Conservation (phyloP, 164 flowering plant genomes). For the Vitis cinerea region DNA sequence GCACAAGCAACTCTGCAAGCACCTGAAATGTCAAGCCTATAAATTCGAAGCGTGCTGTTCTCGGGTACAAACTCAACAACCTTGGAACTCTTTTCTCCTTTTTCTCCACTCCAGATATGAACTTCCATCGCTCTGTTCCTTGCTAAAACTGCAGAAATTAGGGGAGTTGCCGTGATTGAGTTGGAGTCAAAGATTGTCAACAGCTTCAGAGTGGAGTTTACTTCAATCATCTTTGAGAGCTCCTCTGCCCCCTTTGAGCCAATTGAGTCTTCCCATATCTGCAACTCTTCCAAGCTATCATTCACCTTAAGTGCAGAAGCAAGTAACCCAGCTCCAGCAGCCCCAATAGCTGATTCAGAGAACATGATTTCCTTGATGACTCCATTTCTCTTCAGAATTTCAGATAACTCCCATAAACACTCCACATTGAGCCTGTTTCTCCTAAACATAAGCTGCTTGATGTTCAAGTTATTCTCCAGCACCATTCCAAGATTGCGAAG, state of each 20-base stretch:
- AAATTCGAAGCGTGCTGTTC: conserved; percentile 61
- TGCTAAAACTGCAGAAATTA: conserved; percentile 84
- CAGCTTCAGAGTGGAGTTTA: conserved; percentile 62
- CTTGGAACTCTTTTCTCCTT: conserved; percentile 53
- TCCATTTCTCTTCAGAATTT: conserved; percentile 49
- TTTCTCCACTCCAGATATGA: conserved; percentile 76
- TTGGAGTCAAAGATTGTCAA: conserved; percentile 74
- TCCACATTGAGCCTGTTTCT: conserved; percentile 52
- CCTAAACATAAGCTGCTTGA: conserved; percentile 56
- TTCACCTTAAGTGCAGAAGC: conserved; percentile 74
- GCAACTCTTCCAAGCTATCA: conserved; percentile 75
- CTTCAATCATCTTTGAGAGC: conserved; percentile 90
- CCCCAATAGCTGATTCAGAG: conserved; percentile 67
- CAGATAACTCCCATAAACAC: conserved; percentile 54
- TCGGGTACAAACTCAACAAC: conserved; percentile 85
- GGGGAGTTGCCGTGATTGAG: conserved; percentile 62
- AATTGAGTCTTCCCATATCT: conserved; percentile 95
- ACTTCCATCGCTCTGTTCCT: conserved; percentile 80
- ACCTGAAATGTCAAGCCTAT: conserved; percentile 57
- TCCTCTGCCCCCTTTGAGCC: conserved; percentile 90
- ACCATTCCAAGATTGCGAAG: conserved; percentile 35
- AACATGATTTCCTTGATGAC: conserved; percentile 62
- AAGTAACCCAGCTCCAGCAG: conserved; percentile 55
- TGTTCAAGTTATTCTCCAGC: conserved; percentile 38
- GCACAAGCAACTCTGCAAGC: conserved; percentile 77